Evolutionary conservation across 805 yeast genomes (phyloP), one percentile per base, ranked within the genome.

Genomic region (Tetrapisispora taiwanensis): DNA sequence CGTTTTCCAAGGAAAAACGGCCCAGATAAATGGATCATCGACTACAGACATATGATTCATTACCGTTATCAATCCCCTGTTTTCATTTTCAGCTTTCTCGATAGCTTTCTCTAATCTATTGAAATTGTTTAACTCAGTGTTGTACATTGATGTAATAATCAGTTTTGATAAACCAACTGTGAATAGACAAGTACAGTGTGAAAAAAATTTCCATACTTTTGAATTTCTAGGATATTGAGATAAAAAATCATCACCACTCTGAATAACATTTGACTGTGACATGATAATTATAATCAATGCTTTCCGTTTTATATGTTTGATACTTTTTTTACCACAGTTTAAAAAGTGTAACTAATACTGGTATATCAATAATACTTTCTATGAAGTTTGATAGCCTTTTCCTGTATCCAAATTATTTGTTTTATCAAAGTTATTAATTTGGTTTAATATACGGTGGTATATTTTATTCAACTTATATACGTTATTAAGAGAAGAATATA

Each of bases 1-100:
- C 52, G 75, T 76, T 32, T 77, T 70, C 75, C 80, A 73, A 0
- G 97, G 95, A 46, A 89, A 69, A 30, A 83, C 75, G 0, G 94
- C 95, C 85, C 94, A 90, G 36, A 86, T 67, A 30, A 84, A 72
- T 0, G 98, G 98, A 57, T 90, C 98, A 60, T 90, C 98, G 20
- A 87, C 84, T 4, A 68, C 84, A 3, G 89, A 81, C 92, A 86
- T 84, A 58, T 88, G 96, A 61, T 89, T 89, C 95, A 87, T 86
- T 14, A 86, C 74, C 0, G 97, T 90, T 48, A 90, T 52, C 1
- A 90, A 61, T 0, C 92, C 83, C 37, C 97, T 67, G 47, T 82
- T 77, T 53, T 88, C 90, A 1, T 54, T 51, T 39, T 80, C 65
- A 0, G 92, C 79, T 48, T 72, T 72, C n/a, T 70, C 69, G 34